Conservation (phyloP, 805 yeast species). For the Wickerhamomyces strasburgensis region DNA sequence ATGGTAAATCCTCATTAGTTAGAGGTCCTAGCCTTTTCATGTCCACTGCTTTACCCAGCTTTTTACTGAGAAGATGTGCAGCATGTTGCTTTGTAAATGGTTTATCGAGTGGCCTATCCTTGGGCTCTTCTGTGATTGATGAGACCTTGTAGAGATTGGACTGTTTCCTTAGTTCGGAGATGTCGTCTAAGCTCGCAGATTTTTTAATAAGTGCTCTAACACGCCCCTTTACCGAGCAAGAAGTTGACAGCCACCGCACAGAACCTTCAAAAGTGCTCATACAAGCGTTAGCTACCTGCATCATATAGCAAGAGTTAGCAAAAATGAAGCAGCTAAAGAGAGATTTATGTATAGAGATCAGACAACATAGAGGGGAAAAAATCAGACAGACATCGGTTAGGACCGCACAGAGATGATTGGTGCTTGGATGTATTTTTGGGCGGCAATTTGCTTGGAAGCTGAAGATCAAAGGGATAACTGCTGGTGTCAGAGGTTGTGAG, state of each 20-base stretch:
- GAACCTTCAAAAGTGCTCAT: neutral
- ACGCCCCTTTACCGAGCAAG: neutral
- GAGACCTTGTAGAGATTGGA: neutral
- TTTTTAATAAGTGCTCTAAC: neutral
- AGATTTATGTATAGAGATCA: too few relatives aligned
- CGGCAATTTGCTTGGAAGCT: too few relatives aligned
- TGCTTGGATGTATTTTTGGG: too few relatives aligned
- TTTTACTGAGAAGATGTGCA: conserved; percentile 18
- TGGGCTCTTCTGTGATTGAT: neutral
- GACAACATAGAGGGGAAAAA: too few relatives aligned
- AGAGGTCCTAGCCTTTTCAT: conserved; percentile 31
- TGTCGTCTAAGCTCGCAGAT: neutral
- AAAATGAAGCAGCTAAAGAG: too few relatives aligned
- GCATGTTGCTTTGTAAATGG: conserved; percentile 23
- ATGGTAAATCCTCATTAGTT: conserved; percentile 29
- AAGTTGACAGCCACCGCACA: neutral
- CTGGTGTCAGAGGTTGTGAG: too few relatives aligned
- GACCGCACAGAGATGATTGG: too few relatives aligned
- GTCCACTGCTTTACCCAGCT: conserved; percentile 19
- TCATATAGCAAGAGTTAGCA: too few relatives aligned
- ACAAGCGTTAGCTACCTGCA: too few relatives aligned
- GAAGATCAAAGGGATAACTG: too few relatives aligned
- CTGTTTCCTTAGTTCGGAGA: neutral
- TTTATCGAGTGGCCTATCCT: too few relatives aligned
- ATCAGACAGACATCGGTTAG: too few relatives aligned